Base-by-base conservation (phyloP, 2,329 filamentous ascomycete species). In the Fusarium oligoseptatum region DNA sequence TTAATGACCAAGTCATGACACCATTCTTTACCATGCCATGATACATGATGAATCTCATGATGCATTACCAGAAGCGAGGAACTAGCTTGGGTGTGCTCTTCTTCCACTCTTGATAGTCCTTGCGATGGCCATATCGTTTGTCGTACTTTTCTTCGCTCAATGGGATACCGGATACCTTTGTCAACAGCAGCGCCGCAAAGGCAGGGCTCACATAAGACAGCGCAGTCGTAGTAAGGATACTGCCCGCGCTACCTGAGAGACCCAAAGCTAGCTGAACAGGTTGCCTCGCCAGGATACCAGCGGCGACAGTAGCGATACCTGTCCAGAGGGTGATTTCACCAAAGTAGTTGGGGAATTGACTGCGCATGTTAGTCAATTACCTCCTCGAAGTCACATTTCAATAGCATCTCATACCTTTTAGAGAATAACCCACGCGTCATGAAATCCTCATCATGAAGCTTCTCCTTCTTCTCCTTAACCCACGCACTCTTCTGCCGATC, bases 271-370 rank as follows among this genome's bases (percentile, higher is more conserved):
- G 77, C 79, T 90, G 89, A 2, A 89, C 88, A 0, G 88, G 86
- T n/a, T 81, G 83, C 15, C 85, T 84, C 1, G 88, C 81, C 58
- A 94, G 82, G 1, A 90, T 83, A 1, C 91, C 90, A 0, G 87
- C 89, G 0, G 90, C 87, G 1, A 86, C 82, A 6, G 89, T 88
- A 0, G 92, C 91, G 67, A 94, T 88, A 2, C 92, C 92, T 0
- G 88, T 90, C 92, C 92, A 94, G 36, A 94, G 83, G 12, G 90
- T 92, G 32, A 86, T 87, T 81, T 94, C 92, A n/a, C 92, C 92
- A 79, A 94, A 92, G 83, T 94, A 94, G 78, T 94, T 92, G 1
- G 92, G 92, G 81, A 92, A 90, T 70, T 90, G 83, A 57, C 86
- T 84, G 32, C 3, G 14, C 29, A 22, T 15, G 17, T 41, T 37